Evolutionary conservation across 768 basidiomycete genomes (phyloP), one percentile per base, ranked within the genome.

Genomic region (Boletus rubropictus): DNA sequence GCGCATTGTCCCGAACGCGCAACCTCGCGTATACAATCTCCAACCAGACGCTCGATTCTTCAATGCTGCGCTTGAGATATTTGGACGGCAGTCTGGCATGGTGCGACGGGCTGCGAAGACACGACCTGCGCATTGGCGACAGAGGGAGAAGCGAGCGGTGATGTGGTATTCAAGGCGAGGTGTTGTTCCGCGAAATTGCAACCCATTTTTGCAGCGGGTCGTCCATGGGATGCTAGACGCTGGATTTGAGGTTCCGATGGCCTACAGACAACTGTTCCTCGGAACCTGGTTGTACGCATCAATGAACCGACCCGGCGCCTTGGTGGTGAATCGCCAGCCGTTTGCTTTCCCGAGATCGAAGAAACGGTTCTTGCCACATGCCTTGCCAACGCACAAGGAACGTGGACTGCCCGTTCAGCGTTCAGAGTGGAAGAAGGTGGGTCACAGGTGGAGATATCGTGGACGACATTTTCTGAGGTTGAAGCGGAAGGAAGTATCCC

Each of bases 21-120:
- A 58, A 18, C 57, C 67, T 18, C 60, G 54, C 36, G 47, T 68
- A 29, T 56, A 69, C 44, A 55, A 71, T 17, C 77, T 76, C 7
- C 50, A 50, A 21, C 76, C 78, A 1, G 86, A 89, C 54, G 76
- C 74, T n/a, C 72, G 76, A 37, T 86, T 86, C 59, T 86, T 81
- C 67, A 85, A 84, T 45, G 79, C 80, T 2, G 69, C 78, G 8
- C 64, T 87, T 11, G 62, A 67, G 9, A 64, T 82, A 38, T 72
- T 75, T 31, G 58, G 64, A 15, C 59, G 62, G 10, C 57, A 58
- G 12, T 46, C 58, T 20, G 33, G 38, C 9, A 57, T 40, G 57
- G 34, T 47, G 44, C 58, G 42, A 27, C 65, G 58, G 24, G 47
- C 48, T 17, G 40, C 28, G 2, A 51, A 46, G 31, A 53, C 47